A percentile compares a stretch with the other conserved stretches of the same genome.
Evolutionary conservation across 768 basidiomycete species (phyloP).

Genomic region (Asterophora lycoperdoides): DNA sequence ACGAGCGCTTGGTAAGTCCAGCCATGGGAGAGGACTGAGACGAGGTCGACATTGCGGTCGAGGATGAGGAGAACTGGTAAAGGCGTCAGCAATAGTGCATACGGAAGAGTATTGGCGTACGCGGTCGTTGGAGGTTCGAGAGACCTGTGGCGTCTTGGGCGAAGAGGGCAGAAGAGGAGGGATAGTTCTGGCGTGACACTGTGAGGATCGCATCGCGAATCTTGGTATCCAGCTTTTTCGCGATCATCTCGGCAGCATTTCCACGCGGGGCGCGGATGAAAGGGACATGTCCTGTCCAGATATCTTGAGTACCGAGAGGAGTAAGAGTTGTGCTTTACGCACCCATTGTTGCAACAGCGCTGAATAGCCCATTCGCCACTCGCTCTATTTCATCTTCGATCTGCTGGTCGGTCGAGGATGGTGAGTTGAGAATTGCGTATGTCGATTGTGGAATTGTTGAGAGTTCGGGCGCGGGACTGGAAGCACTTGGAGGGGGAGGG

Average conservation of each 20-base stretch:
- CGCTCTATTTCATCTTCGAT: slow-evolving; percentile 94
- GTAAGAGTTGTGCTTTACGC: slow-evolving; percentile 17
- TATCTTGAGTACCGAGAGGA: too few species aligned
- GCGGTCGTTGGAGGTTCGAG: slow-evolving; percentile 81
- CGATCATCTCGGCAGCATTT: slow-evolving; percentile 99
- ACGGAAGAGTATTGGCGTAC: slow-evolving; percentile 34
- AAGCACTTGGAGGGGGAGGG: slow-evolving; percentile 42
- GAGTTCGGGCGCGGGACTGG: slow-evolving; percentile 30
- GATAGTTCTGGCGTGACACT: slow-evolving; percentile 47
- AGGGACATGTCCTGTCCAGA: slow-evolving; percentile 72
- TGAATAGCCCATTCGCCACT: slow-evolving; percentile 86
- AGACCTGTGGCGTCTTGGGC: slow-evolving; percentile 78
- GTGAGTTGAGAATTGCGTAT: slow-evolving; percentile 88
- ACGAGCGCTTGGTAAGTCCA: slow-evolving; percentile 99
- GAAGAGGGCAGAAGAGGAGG: slow-evolving; percentile 55
- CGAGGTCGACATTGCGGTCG: slow-evolving; percentile 92
- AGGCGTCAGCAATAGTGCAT: slow-evolving; percentile 11
- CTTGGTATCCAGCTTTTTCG: slow-evolving; percentile 89
- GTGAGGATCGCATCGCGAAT: slow-evolving; percentile 81
- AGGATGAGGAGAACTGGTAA: slow-evolving; percentile 81
- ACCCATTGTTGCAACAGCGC: slow-evolving; percentile 87
- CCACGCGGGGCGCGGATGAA: slow-evolving; percentile 93
- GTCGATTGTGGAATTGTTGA: slow-evolving; percentile 47
- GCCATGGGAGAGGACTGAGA: slow-evolving; percentile 90
- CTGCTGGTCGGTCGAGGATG: slow-evolving; percentile 81